Base-by-base conservation (phyloP, 2,329 filamentous ascomycete species). In the Epichloe bromicola region DNA sequence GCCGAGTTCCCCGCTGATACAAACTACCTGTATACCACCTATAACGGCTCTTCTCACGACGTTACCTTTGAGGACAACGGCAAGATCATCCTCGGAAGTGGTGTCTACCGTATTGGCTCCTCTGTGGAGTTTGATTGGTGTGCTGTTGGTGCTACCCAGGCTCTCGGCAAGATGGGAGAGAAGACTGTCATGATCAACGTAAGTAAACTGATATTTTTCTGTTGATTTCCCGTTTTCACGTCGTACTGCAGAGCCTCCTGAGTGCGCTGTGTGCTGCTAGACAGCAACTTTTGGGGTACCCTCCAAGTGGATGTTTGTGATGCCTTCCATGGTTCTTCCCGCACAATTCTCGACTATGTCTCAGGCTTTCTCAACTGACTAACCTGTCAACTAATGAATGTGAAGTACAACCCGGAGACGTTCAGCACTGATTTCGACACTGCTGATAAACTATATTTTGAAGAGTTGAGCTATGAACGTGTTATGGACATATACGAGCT, bases 81-180 rank as follows among this genome's bases (percentile, higher is more conserved):
- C 56, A 86, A 83, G 44, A 72, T 98, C 51, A 85, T 97, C 53
- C 80, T 98, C 14, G 93, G 93, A 54, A 91, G 85, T 64, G 93
- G 93, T 70, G 93, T 97, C 20, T 98, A 98, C 78, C 83, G 93
- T 65, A 98, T 97, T 65, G 93, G 93, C 63, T 91, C 85, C 71
- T 96, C 90, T 6, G 93, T 98, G 49, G 93, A 98, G 70, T 98
- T 98, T 65, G 91, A 98, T 70, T 97, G 91, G 91, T 97, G 91
- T 67, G 89, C 90, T 56, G 89, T 96, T 55, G 93, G 89, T 63
- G 86, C 89, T 56, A 90, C 89, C 11, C 78, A 88, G 55, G 86
- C 88, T 41, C 77, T 97, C 56, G 82, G 83, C 61, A 75, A 84
- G 54, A 88, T 95, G 76, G 90, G 89, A 59, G 86, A 95, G 76